Percentiles rank a stretch among this genome's conserved stretches.
phyloP scores from a whole-genome alignment of 257 asterid genomes.

The Henckelia pumila region DNA sequence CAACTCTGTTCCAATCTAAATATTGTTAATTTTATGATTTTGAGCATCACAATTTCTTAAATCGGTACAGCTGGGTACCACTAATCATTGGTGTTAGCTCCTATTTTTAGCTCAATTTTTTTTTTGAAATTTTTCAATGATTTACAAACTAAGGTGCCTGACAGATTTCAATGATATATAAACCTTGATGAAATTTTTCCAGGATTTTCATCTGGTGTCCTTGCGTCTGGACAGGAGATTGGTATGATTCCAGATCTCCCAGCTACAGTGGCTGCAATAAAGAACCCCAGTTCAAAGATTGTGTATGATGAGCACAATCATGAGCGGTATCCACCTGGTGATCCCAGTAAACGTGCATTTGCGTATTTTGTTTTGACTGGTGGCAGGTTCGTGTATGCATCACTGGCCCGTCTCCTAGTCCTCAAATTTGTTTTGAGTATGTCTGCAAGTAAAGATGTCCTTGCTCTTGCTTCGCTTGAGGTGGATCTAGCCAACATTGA shows the following conservation, averaged over 20 bases:
- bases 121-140: background rate
- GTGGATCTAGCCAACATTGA: conserved; percentile 82
- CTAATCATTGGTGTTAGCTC: background rate
- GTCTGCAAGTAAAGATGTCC: conserved; percentile 94
- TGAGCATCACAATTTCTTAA: background rate
- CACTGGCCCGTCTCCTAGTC: conserved; percentile 71
- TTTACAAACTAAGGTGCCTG: conserved; percentile 9
- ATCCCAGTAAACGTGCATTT: conserved; percentile 90
- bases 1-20: background rate
- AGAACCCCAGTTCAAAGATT: conserved; percentile 74
- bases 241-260: conserved; percentile 49
- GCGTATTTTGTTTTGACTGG: conserved; percentile 88
- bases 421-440: conserved; percentile 85
- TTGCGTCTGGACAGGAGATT: conserved; percentile 44
- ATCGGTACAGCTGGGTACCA: conserved; percentile 10
- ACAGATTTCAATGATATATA: conserved; percentile 8
- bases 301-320: conserved; percentile 76
- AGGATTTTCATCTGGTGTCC: conserved; percentile 61
- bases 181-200: conserved; percentile 21
- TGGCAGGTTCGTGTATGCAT: conserved; percentile 84
- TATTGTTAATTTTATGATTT: background rate
- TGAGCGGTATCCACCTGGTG: conserved; percentile 90
- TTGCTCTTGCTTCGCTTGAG: conserved; percentile 90
- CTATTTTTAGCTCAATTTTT: background rate
- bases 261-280: conserved; percentile 73